Evolutionary conservation across 352 stramenopile species (phyloP), one percentile per base, ranked within the genome.

Genomic region (Globisporangium barbulae): DNA sequence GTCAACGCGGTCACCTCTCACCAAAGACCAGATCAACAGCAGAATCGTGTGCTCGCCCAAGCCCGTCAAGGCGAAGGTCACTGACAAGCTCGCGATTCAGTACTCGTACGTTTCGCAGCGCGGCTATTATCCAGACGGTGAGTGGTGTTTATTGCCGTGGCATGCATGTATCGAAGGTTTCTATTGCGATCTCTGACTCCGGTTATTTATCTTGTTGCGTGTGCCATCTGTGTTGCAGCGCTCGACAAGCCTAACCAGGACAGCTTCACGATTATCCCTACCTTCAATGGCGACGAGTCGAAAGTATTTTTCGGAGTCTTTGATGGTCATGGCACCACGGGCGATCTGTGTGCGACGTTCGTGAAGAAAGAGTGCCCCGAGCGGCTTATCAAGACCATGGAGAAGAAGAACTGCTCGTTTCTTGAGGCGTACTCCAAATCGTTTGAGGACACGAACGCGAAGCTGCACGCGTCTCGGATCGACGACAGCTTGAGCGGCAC

Each of bases 161-260:
- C 42, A 19, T 42, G 33, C 33, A 2, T 57, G 41, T 6, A 59
- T 17, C 39, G 48, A 22, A 3, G 35, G 4, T 41, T 41, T 41
- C 10, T 41, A 41, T 41, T 41, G 35, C 1, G 25, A 17, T 37
- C 9, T 37, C 8, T 35, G 17, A 3, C 31, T 10, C 9, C 9
- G 35, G 12, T 41, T 41, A 41, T 41, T 28, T 50, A 25, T 31
- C 31, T 13, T 47, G 19, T 33, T 33, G 5, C 22, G 33, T 30
- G 42, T 55, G 12, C 1, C 7, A 3, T 28, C 17, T 33, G 7
- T 13, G 54, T 1, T 52, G 1, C 47, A 88, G 82, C 94, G 45
- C 76, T 96, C 3, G 81, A 98, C 76, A 99, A 99, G 75, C 79
- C 94, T 6, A 99, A 99, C 74, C 97, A 99, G 75, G 97, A 99